phyloP scores from a whole-genome alignment of 1,284 basidiomycete genomes.

The Marasmius sp. region DNA sequence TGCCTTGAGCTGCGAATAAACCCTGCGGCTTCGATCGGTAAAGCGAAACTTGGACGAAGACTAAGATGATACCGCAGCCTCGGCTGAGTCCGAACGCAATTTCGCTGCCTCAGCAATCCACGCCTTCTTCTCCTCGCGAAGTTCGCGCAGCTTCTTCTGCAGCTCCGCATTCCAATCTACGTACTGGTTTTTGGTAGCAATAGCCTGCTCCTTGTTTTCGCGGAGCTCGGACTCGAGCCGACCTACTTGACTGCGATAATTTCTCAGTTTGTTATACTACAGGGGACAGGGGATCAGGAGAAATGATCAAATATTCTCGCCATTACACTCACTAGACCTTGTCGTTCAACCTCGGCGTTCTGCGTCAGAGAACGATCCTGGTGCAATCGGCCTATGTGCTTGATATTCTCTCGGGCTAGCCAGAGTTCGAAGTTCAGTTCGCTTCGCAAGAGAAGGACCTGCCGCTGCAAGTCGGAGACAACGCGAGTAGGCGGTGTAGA shows the following conservation, averaged over 20 bases:
- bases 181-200: constrained; percentile 63
- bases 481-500: constrained; percentile 50
- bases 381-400: constrained; percentile 76
- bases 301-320: neutral
- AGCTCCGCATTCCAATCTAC: constrained; percentile 73
- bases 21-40: constrained; percentile 40
- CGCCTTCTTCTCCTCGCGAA: constrained; percentile 66
- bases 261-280: constrained; percentile 76
- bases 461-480: constrained; percentile 69
- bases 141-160: constrained; percentile 62
- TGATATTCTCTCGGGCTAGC: constrained; percentile 74
- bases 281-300: neutral
- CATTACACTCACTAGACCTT: constrained; percentile 62
- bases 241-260: constrained; percentile 65
- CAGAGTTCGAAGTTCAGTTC: constrained; percentile 83
- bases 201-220: constrained; percentile 64
- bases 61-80: constrained; percentile 47
- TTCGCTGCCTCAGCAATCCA: constrained; percentile 63
- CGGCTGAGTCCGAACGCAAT: constrained; percentile 64
- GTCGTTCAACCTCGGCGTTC: constrained; percentile 75
- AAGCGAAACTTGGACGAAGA: neutral
- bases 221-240: constrained; percentile 60
- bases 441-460: constrained; percentile 69
- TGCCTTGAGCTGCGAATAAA: constrained; percentile 65
- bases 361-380: constrained; percentile 70